Conservation (phyloP, 176 grass and related monocot species). For the Oryza coarctata region DNA sequence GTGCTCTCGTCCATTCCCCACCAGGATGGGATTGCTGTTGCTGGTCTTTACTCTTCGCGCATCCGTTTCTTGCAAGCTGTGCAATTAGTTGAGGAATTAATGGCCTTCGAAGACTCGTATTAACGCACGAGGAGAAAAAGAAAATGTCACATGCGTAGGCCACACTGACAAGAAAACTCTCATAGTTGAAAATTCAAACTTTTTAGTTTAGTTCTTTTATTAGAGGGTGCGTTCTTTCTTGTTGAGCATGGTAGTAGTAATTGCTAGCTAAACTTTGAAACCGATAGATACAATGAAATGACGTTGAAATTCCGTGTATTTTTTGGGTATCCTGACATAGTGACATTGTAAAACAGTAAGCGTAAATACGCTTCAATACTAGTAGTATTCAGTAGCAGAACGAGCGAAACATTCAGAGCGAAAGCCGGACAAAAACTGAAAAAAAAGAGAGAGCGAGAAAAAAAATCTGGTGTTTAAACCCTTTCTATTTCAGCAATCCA, state of each 20-base stretch:
- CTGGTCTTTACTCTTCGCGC: neutral
- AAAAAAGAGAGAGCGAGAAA: no score
- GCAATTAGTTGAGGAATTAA: neutral
- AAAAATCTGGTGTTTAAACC: neutral
- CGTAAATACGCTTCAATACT: neutral
- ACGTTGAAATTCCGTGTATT: neutral
- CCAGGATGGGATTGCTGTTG: neutral
- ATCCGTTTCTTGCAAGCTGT: conserved; percentile 36
- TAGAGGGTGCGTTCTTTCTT: neutral
- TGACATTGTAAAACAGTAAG: neutral
- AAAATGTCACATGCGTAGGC: neutral
- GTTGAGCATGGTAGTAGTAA: neutral
- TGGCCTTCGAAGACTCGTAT: conserved; percentile 5
- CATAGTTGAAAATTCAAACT: neutral
- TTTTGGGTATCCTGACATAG: neutral
- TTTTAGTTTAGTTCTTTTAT: neutral
- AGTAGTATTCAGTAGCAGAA: no score
- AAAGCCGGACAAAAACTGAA: neutral
- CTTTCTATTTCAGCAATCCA: neutral
- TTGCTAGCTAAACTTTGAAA: neutral
- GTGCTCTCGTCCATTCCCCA: neutral
- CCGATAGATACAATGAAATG: neutral
- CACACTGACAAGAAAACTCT: neutral
- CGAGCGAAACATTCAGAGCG: neutral
- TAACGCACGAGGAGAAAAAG: neutral